phyloP scores from a whole-genome alignment of 768 basidiomycete genomes.

The Boletus sp. region DNA sequence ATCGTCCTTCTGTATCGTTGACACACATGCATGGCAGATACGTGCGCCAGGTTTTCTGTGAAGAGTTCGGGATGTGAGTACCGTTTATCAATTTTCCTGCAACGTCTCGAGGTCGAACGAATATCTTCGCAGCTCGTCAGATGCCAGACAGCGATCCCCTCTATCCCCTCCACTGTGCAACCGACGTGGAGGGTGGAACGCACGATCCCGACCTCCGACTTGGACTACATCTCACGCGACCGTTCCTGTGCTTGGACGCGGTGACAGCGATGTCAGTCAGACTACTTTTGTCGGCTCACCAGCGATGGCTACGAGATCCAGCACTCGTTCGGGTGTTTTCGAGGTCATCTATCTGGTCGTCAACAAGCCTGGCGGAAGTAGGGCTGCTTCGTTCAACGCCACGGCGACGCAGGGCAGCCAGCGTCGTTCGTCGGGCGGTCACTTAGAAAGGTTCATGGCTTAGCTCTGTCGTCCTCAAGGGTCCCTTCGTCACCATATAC shows the following conservation, averaged over 20 bases:
- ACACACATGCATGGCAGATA: neutral
- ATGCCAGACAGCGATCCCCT: too few relatives aligned
- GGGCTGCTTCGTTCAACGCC: neutral
- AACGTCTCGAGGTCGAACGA: neutral
- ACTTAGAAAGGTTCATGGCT: neutral
- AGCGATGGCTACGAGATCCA: neutral
- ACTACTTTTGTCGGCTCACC: neutral
- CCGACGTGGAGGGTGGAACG: neutral
- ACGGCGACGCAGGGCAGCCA: neutral
- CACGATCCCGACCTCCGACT: neutral
- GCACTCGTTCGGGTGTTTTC: neutral
- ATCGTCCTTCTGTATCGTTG: neutral
- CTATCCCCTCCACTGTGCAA: neutral
- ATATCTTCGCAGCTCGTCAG: neutral
- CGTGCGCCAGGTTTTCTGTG: neutral
- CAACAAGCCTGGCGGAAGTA: neutral
- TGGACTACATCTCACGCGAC: too few relatives aligned
- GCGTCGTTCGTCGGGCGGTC: neutral
- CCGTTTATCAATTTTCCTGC: neutral
- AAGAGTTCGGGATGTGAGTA: neutral
- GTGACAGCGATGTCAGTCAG: too few relatives aligned
- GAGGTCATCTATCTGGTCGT: neutral
- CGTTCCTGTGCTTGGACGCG: too few relatives aligned
- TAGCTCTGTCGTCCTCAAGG: neutral
- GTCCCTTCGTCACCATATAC: slow-evolving; percentile 9